Conservation (phyloP, 2,329 filamentous ascomycete species). For the Diplodia mutila region DNA sequence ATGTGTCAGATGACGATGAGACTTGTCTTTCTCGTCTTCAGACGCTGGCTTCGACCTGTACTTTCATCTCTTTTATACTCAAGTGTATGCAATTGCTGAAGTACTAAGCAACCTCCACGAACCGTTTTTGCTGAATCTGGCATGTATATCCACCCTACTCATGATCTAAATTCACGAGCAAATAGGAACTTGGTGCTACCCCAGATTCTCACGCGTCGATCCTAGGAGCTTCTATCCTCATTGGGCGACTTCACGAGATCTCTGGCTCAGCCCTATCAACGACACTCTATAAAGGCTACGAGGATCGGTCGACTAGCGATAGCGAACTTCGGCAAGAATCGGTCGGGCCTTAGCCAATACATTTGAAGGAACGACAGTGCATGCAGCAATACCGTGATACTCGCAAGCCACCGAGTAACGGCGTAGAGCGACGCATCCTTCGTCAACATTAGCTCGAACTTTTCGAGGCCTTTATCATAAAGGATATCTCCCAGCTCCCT, state of each 20-base stretch:
- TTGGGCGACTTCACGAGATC: slow-evolving; percentile 12
- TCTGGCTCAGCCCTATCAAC: slow-evolving; percentile 13
- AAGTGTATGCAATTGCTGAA: not conserved
- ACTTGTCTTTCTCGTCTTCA: not conserved
- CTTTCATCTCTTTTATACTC: not conserved
- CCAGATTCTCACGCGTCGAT: slow-evolving; percentile 9
- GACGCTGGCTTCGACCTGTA: not conserved
- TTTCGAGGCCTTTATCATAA: not conserved
- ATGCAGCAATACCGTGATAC: not conserved
- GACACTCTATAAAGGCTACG: not conserved
- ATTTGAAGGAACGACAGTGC: not conserved
- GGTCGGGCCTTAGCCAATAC: not conserved
- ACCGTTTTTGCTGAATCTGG: not conserved
- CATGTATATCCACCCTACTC: not conserved
- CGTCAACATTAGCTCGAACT: not conserved
- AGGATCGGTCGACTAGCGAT: not conserved
- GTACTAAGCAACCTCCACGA: not conserved
- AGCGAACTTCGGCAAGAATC: not conserved
- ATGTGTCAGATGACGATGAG: not conserved
- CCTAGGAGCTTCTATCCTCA: not conserved
- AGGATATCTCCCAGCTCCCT: not conserved
- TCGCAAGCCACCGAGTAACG: not conserved
- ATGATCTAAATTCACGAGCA: not conserved
- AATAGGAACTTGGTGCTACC: slow-evolving; percentile 10
- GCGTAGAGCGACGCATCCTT: not conserved